Conservation (phyloP, 768 basidiomycete species). For the Mycena vulgaris region DNA sequence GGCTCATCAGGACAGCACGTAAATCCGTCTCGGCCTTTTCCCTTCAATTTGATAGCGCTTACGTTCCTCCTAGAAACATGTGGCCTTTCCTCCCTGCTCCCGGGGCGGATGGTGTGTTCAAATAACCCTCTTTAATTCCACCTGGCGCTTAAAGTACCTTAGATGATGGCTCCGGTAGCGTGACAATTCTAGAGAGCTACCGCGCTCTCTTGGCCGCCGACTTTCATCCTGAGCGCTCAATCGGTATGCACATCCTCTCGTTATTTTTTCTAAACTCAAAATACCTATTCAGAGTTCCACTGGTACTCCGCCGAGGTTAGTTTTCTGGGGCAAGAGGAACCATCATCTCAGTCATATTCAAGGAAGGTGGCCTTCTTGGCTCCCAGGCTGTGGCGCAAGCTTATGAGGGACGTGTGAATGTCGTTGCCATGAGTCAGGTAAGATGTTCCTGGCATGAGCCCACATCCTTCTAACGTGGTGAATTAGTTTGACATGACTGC, state of each 20-base stretch:
- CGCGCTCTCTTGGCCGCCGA: slow-evolving; percentile 77
- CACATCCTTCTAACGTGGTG: slow-evolving; percentile 35
- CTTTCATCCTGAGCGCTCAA: slow-evolving; percentile 74
- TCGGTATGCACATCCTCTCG: slow-evolving; percentile 45
- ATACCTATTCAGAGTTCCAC: slow-evolving; percentile 72
- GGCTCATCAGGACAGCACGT: slow-evolving; percentile 86
- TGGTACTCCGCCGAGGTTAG: slow-evolving; percentile 88
- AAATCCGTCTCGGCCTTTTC: slow-evolving; percentile 28
- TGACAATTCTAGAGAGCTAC: slow-evolving; percentile 79
- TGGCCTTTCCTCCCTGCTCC: slow-evolving; percentile 87
- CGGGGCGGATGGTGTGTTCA: slow-evolving; percentile 66
- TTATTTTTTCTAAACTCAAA: slow-evolving; percentile 6
- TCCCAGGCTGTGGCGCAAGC: slow-evolving; percentile 90
- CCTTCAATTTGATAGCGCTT: slow-evolving; percentile 29
- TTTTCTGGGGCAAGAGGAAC: slow-evolving; percentile 32
- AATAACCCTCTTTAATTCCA: slow-evolving; percentile 33
- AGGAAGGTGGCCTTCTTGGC: slow-evolving; percentile 91
- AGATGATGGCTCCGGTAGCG: slow-evolving; percentile 87
- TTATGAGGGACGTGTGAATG: slow-evolving; percentile 78
- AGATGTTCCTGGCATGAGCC: slow-evolving; percentile 15
- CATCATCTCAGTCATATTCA: slow-evolving; percentile 32
- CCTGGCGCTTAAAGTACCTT: slow-evolving; percentile 41
- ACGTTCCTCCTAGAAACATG: slow-evolving; percentile 70
- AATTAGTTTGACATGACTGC: slow-evolving; percentile 91
- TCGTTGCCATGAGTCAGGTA: slow-evolving; percentile 90